Evolutionary conservation across 805 yeast species (phyloP).

Genomic region (Metschnikowia koreensis): DNA sequence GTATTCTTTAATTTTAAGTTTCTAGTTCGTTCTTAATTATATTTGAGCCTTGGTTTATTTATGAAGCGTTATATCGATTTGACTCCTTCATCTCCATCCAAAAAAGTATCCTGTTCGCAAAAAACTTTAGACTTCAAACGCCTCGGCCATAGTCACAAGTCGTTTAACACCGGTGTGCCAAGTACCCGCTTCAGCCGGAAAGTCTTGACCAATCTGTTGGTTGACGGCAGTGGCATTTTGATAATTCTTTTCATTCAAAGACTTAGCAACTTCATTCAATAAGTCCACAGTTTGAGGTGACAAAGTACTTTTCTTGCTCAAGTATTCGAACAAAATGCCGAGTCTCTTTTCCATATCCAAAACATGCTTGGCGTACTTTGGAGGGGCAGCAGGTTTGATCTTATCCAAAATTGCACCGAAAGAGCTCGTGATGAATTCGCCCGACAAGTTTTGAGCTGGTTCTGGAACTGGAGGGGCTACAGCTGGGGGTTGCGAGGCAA

Average conservation of each 20-base stretch:
- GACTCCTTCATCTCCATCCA: neutral
- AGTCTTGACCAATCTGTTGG: constrained; percentile 58
- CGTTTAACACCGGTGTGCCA: constrained; percentile 94
- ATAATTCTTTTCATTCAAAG: constrained; percentile 55
- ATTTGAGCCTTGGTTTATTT: neutral
- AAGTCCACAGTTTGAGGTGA: constrained; percentile 53
- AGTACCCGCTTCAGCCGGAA: constrained; percentile 74
- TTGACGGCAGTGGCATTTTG: constrained; percentile 56
- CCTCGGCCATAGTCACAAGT: constrained; percentile 68
- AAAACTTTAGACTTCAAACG: constrained; percentile 15
- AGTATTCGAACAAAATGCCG: constrained; percentile 69
- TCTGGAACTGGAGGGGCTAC: constrained; percentile 23
- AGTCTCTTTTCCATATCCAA: constrained; percentile 82
- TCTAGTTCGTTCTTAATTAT: neutral
- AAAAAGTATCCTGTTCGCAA: neutral
- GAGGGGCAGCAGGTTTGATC: constrained; percentile 74
- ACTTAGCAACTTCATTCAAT: constrained; percentile 49
- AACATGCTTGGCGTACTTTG: constrained; percentile 67
- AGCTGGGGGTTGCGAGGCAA: constrained; percentile 12
- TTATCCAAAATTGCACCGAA: constrained; percentile 55
- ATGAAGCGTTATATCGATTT: neutral
- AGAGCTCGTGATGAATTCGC: constrained; percentile 51
- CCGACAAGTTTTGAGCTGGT: neutral
- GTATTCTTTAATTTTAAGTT: constrained; percentile 1
- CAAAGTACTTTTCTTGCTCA: constrained; percentile 69